Conservation (phyloP, 139 green algal species). For the Dunaliella primolecta region DNA sequence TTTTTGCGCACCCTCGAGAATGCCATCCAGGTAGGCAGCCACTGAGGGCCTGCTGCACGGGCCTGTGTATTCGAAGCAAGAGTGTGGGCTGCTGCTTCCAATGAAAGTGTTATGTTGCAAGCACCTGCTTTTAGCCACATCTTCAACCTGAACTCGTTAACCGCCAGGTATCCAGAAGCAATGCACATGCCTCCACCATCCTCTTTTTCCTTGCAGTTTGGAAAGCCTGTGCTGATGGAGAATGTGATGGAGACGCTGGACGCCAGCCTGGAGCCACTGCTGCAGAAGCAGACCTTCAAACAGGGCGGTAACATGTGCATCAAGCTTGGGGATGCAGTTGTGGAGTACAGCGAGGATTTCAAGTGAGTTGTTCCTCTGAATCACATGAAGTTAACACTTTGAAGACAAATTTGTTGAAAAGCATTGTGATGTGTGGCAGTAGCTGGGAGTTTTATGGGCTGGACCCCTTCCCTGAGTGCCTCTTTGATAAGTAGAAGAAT, state of each 20-base stretch:
- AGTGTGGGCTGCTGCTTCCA: not conserved
- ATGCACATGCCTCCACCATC: no score
- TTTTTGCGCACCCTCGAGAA: slow-evolving; percentile 81
- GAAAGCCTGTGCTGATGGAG: slow-evolving; percentile 80
- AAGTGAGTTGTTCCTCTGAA: slow-evolving; percentile 21
- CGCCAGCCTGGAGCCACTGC: slow-evolving; percentile 75
- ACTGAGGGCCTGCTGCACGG: not conserved
- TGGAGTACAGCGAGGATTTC: slow-evolving; percentile 79
- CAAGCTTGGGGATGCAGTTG: slow-evolving; percentile 54
- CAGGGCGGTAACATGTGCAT: slow-evolving; percentile 39
- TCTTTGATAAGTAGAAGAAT: no score
- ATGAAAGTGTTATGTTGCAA: no score
- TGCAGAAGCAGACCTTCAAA: slow-evolving; percentile 74
- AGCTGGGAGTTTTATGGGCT: no score
- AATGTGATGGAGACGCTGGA: slow-evolving; percentile 80
- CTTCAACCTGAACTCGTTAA: no score
- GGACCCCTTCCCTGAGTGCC: no score
- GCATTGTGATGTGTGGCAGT: no score
- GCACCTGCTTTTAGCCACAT: no score
- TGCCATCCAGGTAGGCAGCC: slow-evolving; percentile 53
- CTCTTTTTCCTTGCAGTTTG: slow-evolving; percentile 52
- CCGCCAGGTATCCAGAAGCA: no score
- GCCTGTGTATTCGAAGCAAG: not conserved
- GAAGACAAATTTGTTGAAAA: no score
- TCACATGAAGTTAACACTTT: no score